phyloP scores from a whole-genome alignment of 306 rosid genomes.

The Astragalus glycyphyllos region DNA sequence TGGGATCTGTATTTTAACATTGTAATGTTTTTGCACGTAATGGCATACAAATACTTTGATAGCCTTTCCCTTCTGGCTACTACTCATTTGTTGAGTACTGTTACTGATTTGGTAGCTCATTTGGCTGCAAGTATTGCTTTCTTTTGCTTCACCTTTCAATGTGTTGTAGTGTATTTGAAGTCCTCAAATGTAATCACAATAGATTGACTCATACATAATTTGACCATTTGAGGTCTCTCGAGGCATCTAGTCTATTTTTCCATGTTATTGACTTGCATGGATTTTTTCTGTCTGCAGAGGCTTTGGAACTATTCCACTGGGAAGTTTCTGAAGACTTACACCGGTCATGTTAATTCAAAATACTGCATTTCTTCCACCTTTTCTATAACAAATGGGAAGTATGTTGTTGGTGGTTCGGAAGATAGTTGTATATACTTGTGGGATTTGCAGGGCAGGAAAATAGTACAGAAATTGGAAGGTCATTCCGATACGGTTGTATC shows the following conservation, averaged over 20 bases:
- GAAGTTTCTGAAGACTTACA: constrained; percentile 84
- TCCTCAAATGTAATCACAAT: too few species aligned
- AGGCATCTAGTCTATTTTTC: constrained; percentile 8
- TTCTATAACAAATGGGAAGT: constrained; percentile 85
- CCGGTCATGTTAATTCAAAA: constrained; percentile 84
- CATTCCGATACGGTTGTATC: constrained; percentile 90
- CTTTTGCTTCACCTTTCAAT: background rate
- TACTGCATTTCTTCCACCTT: constrained; percentile 84
- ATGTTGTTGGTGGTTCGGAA: constrained; percentile 93
- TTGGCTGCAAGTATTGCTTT: background rate
- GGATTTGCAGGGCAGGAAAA: constrained; percentile 82
- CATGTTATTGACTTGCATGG: constrained; percentile 5
- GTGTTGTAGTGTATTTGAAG: background rate
- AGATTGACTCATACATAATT: too few species aligned
- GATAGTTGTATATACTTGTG: constrained; percentile 81
- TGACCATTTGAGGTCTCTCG: background rate
- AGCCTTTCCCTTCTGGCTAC: too few species aligned
- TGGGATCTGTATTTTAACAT: constrained; percentile 2
- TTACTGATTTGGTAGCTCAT: constrained; percentile 6
- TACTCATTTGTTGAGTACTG: background rate
- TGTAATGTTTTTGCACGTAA: background rate
- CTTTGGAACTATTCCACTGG: constrained; percentile 96
- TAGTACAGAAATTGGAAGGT: constrained; percentile 94
- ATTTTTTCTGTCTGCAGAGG: constrained; percentile 65
- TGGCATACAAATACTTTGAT: background rate